Base-by-base conservation (phyloP, 805 yeast species). In the Candida lessepsii region DNA sequence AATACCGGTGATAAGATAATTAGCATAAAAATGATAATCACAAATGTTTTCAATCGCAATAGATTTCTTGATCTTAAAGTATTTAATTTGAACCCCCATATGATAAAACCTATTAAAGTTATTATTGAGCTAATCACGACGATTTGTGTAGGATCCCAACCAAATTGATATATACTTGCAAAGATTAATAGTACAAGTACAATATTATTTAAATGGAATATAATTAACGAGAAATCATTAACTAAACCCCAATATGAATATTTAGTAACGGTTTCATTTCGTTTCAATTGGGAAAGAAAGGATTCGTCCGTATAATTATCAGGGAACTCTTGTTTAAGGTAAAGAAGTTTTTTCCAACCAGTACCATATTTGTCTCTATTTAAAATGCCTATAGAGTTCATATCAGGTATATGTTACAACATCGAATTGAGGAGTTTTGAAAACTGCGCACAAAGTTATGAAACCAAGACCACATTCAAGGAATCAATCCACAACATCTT, bases 301-400 rank as follows among this genome's bases (percentile, higher is more conserved):
- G 89, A 75, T 2, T 67, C 63, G 56, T 89, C 95, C 1, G 96
- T 91, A 62, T 86, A 87, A 60, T 90, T 93, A 58, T 91, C 99
- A 0, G 96, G 95, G 54, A 81, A 90, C 10, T 84, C 84, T 57
- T 90, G 96, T 42, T 76, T 74, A 24, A 84, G 75, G 83, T 96
- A 93, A 9, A 91, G 72, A 27, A 89, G 75, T 53, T 93, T 85
- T 53, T 83, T 75, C 98, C 98, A 90, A 16, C 80, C 30, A 14
- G 8, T 16, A 4, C 30, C 30, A 28, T 33, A 27, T 9, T 25
- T 26, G 18, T 20, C 29, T 25, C 21, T 35, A 7, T 27, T 17
- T 11, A 18, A n/a, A 15, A 43, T 19, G 7, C 47, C 44, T 21
- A 43, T 36, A 8, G 43, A 32, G 34, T 43, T 43, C 47, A 31